Evolutionary conservation across 495 filamentous ascomycete genomes (phyloP).

Genomic region (Neurospora tetraspora): DNA sequence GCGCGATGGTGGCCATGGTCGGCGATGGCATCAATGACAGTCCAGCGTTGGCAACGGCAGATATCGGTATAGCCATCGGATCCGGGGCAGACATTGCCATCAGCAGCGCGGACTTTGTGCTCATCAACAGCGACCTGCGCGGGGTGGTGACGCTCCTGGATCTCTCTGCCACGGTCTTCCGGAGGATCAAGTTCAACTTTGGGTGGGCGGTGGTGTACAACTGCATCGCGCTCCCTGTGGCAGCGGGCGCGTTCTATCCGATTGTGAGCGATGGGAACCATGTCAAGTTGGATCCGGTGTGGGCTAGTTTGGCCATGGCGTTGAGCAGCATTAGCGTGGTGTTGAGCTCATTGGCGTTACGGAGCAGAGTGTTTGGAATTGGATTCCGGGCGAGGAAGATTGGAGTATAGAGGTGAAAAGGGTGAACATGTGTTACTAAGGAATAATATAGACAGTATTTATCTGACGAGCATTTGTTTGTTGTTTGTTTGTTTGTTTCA

Average conservation of each 20-base stretch:
- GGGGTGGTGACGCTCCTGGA: conserved; percentile 63
- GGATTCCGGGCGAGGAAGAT: conserved; percentile 35
- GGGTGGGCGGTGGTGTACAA: conserved; percentile 87
- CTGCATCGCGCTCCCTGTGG: conserved; percentile 64
- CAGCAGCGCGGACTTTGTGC: conserved; percentile 70
- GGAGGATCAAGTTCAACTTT: conserved; percentile 78
- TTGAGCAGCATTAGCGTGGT: conserved; percentile 75
- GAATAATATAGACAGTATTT: neutral
- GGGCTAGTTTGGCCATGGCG: conserved; percentile 83
- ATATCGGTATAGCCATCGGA: conserved; percentile 77
- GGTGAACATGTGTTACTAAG: neutral
- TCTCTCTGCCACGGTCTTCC: conserved; percentile 62
- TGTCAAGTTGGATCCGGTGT: conserved; percentile 63
- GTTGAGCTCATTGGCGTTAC: conserved; percentile 57
- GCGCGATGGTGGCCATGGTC: conserved; percentile 42
- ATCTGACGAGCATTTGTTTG: neutral
- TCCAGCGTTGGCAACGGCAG: conserved; percentile 67
- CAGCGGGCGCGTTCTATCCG: conserved; percentile 73
- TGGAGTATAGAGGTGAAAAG: neutral
- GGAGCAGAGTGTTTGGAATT: conserved; percentile 34
- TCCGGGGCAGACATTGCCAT: conserved; percentile 81
- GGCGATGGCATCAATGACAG: conserved; percentile 89
- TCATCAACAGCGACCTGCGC: conserved; percentile 62
- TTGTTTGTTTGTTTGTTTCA: neutral
- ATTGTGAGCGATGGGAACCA: conserved; percentile 43